phyloP scores from a whole-genome alignment of 768 basidiomycete genomes.

The Cytidiella melzeri region DNA sequence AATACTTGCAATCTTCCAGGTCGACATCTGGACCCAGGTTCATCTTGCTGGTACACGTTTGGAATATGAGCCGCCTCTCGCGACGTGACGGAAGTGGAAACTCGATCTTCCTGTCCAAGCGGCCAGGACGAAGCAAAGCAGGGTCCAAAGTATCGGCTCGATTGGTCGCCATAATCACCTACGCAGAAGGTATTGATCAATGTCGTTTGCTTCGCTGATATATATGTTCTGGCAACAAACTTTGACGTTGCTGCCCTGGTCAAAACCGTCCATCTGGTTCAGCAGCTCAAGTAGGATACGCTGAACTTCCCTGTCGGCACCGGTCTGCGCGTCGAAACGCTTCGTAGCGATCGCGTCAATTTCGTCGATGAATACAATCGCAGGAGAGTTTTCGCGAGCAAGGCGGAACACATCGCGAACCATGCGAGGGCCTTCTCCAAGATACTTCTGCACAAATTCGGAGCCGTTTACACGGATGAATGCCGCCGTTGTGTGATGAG shows the following conservation, averaged over 20 bases:
- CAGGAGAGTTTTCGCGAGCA: conserved; percentile 93
- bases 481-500: conserved; percentile 92
- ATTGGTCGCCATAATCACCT: conserved; percentile 99
- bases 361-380: conserved; percentile 99
- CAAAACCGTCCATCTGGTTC: conserved; percentile 99
- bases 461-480: conserved; percentile 98
- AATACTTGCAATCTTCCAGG: conserved; percentile 86
- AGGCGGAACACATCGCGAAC: conserved; percentile 98
- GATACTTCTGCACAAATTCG: conserved; percentile 99
- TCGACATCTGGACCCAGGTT: conserved; percentile 97
- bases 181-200: neutral
- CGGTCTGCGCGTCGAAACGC: conserved; percentile 98
- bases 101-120: conserved; percentile 97
- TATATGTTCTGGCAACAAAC: conserved; percentile 33
- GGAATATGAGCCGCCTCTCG: conserved; percentile 96
- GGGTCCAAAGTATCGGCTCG: conserved; percentile 97
- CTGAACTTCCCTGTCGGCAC: conserved; percentile 98
- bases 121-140: conserved; percentile 93
- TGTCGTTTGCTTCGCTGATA: neutral
- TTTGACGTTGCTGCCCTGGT: conserved; percentile 98
- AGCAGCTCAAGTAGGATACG: conserved; percentile 94
- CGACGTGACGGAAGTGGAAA: conserved; percentile 92
- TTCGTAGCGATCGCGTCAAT: conserved; percentile 99
- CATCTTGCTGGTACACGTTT: conserved; percentile 96
- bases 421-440: conserved; percentile 99